Conservation (phyloP, 1,284 basidiomycete genomes). For the Ganoderma leucocontextum region DNA sequence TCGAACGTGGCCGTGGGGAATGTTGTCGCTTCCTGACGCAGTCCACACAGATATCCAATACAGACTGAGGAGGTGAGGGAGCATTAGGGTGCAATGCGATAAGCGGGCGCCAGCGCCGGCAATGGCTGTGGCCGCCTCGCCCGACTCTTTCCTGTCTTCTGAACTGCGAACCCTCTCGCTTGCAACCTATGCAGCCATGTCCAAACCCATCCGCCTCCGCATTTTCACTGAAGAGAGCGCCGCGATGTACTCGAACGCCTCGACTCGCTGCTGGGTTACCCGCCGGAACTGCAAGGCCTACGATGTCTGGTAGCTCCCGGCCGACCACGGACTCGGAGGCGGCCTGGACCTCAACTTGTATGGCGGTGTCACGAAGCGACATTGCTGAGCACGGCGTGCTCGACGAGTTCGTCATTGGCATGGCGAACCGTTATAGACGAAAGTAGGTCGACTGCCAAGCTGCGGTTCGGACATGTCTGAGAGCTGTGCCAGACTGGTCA, state of each 20-base stretch:
- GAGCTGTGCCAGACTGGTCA: conserved; percentile 73
- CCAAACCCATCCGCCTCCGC: conserved; percentile 71
- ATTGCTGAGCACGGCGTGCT: conserved; percentile 88
- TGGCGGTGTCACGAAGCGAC: conserved; percentile 85
- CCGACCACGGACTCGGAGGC: conserved; percentile 89
- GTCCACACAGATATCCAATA: neutral
- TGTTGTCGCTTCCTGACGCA: neutral
- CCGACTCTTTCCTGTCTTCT: conserved; percentile 18
- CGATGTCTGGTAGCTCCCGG: conserved; percentile 77
- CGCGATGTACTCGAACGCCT: conserved; percentile 57
- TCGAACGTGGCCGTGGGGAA: neutral
- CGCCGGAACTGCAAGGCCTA: conserved; percentile 79
- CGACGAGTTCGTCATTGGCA: conserved; percentile 86
- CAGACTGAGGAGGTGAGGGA: no score
- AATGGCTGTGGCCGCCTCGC: no score
- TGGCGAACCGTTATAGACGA: conserved; percentile 83
- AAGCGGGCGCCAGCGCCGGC: no score
- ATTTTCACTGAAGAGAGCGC: conserved; percentile 82
- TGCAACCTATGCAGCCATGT: conserved; percentile 46
- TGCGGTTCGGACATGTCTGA: conserved; percentile 10
- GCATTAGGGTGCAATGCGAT: no score
- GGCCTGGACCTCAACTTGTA: conserved; percentile 84
- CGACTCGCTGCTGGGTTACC: conserved; percentile 84
- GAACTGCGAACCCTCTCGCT: conserved; percentile 13
- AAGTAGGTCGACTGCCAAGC: conserved; percentile 54